phyloP scores from a whole-genome alignment of 2,329 filamentous ascomycete genomes.

The Emydomyces testavorans region DNA sequence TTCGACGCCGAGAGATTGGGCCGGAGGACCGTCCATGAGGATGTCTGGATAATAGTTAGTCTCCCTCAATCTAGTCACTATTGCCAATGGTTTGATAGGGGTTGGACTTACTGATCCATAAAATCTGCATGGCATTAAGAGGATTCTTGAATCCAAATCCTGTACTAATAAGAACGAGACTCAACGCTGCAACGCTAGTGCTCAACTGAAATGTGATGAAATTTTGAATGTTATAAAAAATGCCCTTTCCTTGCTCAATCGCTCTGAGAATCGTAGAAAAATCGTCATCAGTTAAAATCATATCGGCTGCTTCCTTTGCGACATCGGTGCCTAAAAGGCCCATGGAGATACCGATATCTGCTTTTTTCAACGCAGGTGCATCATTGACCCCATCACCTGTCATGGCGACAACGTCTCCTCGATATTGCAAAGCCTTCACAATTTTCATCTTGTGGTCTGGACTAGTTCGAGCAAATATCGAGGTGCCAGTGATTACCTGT shows the following conservation, averaged over 20 bases:
- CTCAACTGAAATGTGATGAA: conserved; percentile 97
- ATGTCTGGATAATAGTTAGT: conserved; percentile 55
- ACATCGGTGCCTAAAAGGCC: conserved; percentile 90
- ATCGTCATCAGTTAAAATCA: conserved; percentile 80
- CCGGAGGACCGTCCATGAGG: conserved; percentile 97
- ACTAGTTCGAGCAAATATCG: conserved; percentile 90
- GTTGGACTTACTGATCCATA: conserved; percentile 83
- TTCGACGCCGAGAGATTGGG: conserved; percentile 92
- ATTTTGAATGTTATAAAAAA: conserved; percentile 99
- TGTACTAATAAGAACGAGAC: conserved; percentile 83
- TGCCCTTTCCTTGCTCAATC: conserved; percentile 97
- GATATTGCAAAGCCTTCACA: conserved; percentile 75
- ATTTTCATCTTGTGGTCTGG: conserved; percentile 99
- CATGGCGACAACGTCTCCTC: conserved; percentile 96
- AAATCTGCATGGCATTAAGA: conserved; percentile 97
- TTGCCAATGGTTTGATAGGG: background rate
- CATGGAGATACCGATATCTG: conserved; percentile 97
- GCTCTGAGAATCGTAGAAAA: conserved; percentile 84
- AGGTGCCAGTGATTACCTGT: conserved; percentile 73
- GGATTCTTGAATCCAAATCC: conserved; percentile 89
- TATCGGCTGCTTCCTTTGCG: conserved; percentile 85
- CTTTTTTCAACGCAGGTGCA: conserved; percentile 89
- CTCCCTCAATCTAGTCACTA: background rate
- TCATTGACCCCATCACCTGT: conserved; percentile 98
- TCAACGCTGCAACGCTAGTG: conserved; percentile 86